phyloP scores from a whole-genome alignment of 2,329 filamentous ascomycete species.

The Cercospora janseana region DNA sequence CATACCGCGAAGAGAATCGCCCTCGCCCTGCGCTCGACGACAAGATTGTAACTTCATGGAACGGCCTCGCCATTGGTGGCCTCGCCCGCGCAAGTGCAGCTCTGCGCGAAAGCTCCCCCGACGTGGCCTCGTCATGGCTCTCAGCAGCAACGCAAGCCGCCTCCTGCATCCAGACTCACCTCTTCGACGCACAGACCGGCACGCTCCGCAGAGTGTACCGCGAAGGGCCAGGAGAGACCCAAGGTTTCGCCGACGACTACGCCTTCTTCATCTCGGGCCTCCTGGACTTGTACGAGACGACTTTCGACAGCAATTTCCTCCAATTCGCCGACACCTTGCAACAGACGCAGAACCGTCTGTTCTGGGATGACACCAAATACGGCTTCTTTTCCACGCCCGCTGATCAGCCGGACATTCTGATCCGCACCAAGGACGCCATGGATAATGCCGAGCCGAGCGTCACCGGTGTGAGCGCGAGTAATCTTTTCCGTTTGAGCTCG shows the following conservation, averaged over 20 bases:
- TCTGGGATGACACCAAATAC: conserved; percentile 63
- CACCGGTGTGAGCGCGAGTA: conserved; percentile 82
- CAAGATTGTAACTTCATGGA: conserved; percentile 84
- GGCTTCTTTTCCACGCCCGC: conserved; percentile 72
- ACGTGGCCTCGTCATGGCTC: conserved; percentile 52
- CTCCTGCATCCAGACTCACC: conserved; percentile 66
- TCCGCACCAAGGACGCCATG: conserved; percentile 92
- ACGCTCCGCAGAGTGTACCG: conserved; percentile 73
- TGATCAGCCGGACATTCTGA: conserved; percentile 66
- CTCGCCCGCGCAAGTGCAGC: conserved; percentile 73
- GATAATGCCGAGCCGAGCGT: conserved; percentile 87
- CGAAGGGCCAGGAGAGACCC: conserved; percentile 62
- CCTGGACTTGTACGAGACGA: conserved; percentile 79
- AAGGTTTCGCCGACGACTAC: conserved; percentile 90
- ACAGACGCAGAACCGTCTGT: conserved; percentile 69
- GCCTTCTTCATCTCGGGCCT: conserved; percentile 82
- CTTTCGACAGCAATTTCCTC: conserved; percentile 71
- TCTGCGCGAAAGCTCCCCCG: conserved; percentile 59
- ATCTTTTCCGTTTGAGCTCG: conserved; percentile 76
- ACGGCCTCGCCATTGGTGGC: conserved; percentile 81
- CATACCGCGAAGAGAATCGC: conserved; percentile 70
- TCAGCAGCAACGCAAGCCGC: conserved; percentile 66
- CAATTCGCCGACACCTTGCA: conserved; percentile 81
- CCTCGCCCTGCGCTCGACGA: conserved; percentile 77
- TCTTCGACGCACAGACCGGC: conserved; percentile 66